A percentile compares a stretch with the other conserved stretches of the same genome.
Conservation (phyloP, 1,284 basidiomycete species). For the Chondrostereum purpureum region DNA sequence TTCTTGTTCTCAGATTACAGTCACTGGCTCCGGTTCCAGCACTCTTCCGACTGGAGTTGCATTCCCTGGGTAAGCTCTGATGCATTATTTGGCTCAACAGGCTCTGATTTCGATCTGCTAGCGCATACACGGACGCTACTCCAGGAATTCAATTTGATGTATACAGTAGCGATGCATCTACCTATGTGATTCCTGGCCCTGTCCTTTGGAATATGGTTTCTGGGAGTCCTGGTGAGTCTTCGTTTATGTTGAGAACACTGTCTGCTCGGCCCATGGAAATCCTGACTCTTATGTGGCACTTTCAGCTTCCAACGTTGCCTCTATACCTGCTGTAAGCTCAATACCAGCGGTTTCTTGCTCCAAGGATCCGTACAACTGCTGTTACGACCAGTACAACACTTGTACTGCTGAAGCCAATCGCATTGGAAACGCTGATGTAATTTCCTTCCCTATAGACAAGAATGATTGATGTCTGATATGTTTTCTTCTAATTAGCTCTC, state of each 20-base stretch:
- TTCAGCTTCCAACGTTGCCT: not conserved
- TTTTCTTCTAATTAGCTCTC: not conserved
- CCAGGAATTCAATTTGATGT: constrained; percentile 4
- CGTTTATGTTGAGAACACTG: too few species aligned
- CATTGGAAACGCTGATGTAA: not conserved
- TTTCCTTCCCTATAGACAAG: too few species aligned
- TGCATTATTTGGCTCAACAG: too few species aligned
- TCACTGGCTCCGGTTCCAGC: constrained; percentile 20
- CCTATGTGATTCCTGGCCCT: constrained; percentile 5
- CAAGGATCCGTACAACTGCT: not conserved
- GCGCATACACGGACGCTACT: not conserved
- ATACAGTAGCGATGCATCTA: not conserved
- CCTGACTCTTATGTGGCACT: too few species aligned
- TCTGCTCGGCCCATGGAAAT: too few species aligned
- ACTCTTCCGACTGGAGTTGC: constrained; percentile 21
- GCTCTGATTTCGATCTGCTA: not conserved
- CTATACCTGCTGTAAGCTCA: not conserved
- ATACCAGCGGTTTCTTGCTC: not conserved
- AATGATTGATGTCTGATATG: too few species aligned
- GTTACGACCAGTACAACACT: not conserved
- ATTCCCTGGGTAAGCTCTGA: constrained; percentile 20
- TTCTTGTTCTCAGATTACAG: constrained; percentile 22
- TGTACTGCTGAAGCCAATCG: not conserved
- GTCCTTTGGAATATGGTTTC: constrained; percentile 2
- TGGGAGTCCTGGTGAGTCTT: constrained; percentile 2